These are phyloP conservation scores for Ustilago bromivora DNA, from an alignment of 1,284 basidiomycete species.

Conservation along the genomic window DNA sequence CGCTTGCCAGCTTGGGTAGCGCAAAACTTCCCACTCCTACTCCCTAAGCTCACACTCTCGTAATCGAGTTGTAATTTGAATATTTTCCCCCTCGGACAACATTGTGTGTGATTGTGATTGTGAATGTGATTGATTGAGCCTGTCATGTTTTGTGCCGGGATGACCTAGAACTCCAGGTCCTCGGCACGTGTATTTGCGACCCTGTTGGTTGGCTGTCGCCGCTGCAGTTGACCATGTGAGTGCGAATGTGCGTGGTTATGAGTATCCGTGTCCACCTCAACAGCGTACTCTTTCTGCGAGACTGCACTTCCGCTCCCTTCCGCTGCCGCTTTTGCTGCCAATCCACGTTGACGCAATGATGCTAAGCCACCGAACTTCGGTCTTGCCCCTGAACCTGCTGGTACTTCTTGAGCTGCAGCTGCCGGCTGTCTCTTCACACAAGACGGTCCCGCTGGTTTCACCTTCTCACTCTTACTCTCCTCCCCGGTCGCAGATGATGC, in stretches of 20 bases:
- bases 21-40: slow-evolving; percentile 17
- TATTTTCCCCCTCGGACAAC: not conserved
- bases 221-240: not conserved
- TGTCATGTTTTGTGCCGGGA: not conserved
- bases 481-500: not conserved
- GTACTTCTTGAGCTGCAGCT: not conserved
- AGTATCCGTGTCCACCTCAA: slow-evolving; percentile 29
- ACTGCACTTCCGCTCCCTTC: not conserved
- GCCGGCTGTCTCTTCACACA: slow-evolving; percentile 15
- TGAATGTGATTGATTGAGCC: slow-evolving; percentile 1
- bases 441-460: not conserved
- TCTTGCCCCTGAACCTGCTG: slow-evolving; percentile 5
- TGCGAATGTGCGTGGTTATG: slow-evolving; percentile 12
- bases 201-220: slow-evolving; percentile 5
- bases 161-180: slow-evolving; percentile 38
- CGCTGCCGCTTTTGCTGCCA: slow-evolving; percentile 29
- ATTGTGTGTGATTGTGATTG: not conserved
- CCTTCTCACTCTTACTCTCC: not conserved
- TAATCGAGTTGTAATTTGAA: not conserved
- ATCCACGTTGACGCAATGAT: slow-evolving; percentile 34
- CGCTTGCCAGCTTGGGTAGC: slow-evolving; percentile 10
- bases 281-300: slow-evolving; percentile 18
- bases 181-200: slow-evolving; percentile 26
- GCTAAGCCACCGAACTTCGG: slow-evolving; percentile 32
- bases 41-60: not conserved